Percentiles rank a stretch among this genome's conserved stretches.
Evolutionary conservation across 2,329 filamentous ascomycete genomes (phyloP).

Genomic region (Zymoseptoria brevis): DNA sequence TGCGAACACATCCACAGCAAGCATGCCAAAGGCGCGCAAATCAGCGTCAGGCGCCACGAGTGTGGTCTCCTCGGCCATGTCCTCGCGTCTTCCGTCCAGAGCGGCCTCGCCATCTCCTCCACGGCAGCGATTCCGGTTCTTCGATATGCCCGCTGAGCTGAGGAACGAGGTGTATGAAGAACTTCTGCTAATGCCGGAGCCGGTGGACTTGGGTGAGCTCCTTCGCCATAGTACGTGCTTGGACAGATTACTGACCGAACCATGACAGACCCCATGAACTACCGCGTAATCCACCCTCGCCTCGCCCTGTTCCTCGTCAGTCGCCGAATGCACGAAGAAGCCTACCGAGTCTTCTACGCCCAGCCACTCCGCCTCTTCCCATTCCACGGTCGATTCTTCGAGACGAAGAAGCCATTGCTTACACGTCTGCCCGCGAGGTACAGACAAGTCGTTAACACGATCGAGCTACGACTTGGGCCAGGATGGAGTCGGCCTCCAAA

Average conservation of each 20-base stretch:
- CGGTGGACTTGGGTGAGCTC: conserved; percentile 50
- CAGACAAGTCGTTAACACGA: conserved; percentile 51
- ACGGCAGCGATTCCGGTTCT: conserved; percentile 51
- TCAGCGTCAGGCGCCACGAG: conserved; percentile 13
- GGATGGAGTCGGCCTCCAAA: conserved; percentile 64
- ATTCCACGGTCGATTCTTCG: conserved; percentile 58
- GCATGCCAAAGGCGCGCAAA: conserved; percentile 16
- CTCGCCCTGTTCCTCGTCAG: conserved; percentile 56
- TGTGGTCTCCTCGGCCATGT: conserved; percentile 18
- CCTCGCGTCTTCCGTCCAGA: conserved; percentile 17
- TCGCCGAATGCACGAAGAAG: conserved; percentile 54
- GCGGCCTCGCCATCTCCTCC: conserved; percentile 16
- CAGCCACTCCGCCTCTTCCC: conserved; percentile 61
- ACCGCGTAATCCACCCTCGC: conserved; percentile 50
- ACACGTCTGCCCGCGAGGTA: conserved; percentile 56
- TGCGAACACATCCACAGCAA: conserved; percentile 17
- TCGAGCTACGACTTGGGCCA: conserved; percentile 65
- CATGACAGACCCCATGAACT: conserved; percentile 50
- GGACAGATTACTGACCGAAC: background rate
- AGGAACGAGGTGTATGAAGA: too few species aligned
- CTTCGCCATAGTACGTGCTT: background rate
- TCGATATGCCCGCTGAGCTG: conserved; percentile 60
- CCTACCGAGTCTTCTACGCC: conserved; percentile 58
- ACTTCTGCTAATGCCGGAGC: conserved; percentile 49
- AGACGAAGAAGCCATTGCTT: conserved; percentile 64